A percentile compares a stretch with the other conserved stretches of the same genome.
These are phyloP conservation scores for Centaurea solstitialis DNA, from an alignment of 129 eudicot genomes.

Conservation along the genomic window DNA sequence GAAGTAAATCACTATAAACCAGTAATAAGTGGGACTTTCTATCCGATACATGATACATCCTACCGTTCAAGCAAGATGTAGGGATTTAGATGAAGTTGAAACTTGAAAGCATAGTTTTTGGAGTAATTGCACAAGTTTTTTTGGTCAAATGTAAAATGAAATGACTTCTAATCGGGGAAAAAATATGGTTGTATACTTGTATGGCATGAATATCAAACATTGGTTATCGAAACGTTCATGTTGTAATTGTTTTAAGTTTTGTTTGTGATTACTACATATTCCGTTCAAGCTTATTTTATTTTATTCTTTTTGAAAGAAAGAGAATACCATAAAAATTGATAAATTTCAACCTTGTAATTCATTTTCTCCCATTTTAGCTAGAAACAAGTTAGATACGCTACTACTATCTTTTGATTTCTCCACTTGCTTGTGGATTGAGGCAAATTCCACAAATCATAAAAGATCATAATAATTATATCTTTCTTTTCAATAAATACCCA, in stretches of 20 bases:
- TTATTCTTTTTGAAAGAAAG: background rate
- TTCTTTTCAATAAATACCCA: background rate
- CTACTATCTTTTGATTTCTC: background rate
- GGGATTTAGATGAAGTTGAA: background rate
- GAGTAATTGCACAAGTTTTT: background rate
- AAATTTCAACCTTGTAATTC: background rate
- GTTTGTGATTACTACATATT: background rate
- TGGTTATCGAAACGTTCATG: background rate
- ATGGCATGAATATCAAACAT: background rate
- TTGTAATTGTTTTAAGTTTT: no score
- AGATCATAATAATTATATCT: no score
- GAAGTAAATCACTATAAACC: no score
- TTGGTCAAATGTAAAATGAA: no score
- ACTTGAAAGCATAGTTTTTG: background rate
- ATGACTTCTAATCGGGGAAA: background rate
- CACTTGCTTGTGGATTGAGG: background rate
- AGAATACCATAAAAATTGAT: background rate
- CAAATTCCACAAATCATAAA: background rate
- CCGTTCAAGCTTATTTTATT: background rate
- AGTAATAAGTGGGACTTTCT: background rate
- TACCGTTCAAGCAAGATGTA: background rate
- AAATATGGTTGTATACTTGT: no score
- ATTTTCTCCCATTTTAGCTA: background rate
- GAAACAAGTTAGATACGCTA: background rate
- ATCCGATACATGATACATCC: no score